phyloP scores from a whole-genome alignment of 164 flowering plant genomes.

The Santalum album region DNA sequence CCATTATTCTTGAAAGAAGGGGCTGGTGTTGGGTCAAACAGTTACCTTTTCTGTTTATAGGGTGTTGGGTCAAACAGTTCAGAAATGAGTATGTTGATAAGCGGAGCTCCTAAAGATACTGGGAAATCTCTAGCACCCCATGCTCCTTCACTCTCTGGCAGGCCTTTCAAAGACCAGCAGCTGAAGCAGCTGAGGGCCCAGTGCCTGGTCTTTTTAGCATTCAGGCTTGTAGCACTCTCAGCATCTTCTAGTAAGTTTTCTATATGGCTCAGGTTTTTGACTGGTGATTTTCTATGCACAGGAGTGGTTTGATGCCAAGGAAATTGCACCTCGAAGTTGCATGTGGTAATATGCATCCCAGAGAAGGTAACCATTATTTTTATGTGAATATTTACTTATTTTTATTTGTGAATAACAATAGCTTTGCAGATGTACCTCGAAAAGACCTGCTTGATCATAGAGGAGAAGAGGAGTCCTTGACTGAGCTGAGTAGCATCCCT shows the following conservation, averaged over 20 bases:
- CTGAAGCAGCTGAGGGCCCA: slow-evolving; percentile 96
- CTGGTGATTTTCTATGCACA: slow-evolving; percentile 21
- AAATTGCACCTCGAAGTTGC: slow-evolving; percentile 92
- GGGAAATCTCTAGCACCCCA: slow-evolving; percentile 48
- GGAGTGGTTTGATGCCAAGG: slow-evolving; percentile 79
- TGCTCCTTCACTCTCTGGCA: slow-evolving; percentile 23
- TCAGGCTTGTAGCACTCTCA: slow-evolving; percentile 38
- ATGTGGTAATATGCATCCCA: slow-evolving; percentile 55
- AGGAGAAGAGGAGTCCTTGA: slow-evolving; percentile 33
- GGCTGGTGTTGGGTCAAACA: background rate
- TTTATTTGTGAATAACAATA: slow-evolving; percentile 18
- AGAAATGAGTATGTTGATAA: slow-evolving; percentile 31
- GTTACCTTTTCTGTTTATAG: slow-evolving; percentile 19
- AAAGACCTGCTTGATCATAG: slow-evolving; percentile 39
- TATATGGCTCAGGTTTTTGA: no score
- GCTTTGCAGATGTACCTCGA: slow-evolving; percentile 40
- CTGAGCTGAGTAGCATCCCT: slow-evolving; percentile 26
- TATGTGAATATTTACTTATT: slow-evolving; percentile 6
- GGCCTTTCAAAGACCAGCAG: slow-evolving; percentile 90
- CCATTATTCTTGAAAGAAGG: no score
- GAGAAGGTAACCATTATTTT: slow-evolving; percentile 50
- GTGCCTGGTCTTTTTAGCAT: slow-evolving; percentile 94
- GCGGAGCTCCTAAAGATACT: slow-evolving; percentile 35
- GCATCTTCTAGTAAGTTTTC: background rate
- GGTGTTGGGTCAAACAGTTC: slow-evolving; percentile 28